phyloP scores from a whole-genome alignment of 768 basidiomycete species.

The Rhizopogon vinicolor region DNA sequence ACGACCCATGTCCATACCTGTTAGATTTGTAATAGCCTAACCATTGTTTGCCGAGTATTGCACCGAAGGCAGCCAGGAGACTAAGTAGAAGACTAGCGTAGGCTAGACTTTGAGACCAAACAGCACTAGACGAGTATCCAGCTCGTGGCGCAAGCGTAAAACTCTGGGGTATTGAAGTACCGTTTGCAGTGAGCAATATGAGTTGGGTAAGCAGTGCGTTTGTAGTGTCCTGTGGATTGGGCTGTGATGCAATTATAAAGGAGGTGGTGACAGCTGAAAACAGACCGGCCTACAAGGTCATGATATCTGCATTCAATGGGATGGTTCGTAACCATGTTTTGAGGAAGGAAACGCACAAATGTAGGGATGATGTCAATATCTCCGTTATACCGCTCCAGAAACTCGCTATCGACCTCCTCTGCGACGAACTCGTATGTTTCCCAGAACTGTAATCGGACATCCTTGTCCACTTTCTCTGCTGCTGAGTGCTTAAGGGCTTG shows the following conservation, averaged over 20 bases:
- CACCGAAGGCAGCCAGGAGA: slow-evolving; percentile 14
- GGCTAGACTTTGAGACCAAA: slow-evolving; percentile 9
- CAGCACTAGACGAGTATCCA: slow-evolving; percentile 3
- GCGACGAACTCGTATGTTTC: not conserved
- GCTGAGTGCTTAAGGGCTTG: not conserved
- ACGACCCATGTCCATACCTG: slow-evolving; percentile 3
- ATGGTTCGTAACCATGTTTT: not conserved
- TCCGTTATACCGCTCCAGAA: slow-evolving; percentile 8
- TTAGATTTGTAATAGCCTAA: slow-evolving; percentile 4
- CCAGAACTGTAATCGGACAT: slow-evolving; percentile 5
- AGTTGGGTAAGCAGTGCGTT: slow-evolving; percentile 8
- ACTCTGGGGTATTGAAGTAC: slow-evolving; percentile 3
- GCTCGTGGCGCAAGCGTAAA: slow-evolving; percentile 3
- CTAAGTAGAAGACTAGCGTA: slow-evolving; percentile 11
- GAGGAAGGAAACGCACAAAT: slow-evolving; percentile 1
- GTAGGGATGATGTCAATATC: slow-evolving; percentile 8
- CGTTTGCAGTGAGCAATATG: slow-evolving; percentile 6
- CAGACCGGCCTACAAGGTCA: slow-evolving; percentile 9
- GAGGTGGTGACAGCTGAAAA: slow-evolving; percentile 14
- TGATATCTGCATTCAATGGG: not conserved
- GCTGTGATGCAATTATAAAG: slow-evolving; percentile 9
- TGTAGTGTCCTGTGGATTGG: slow-evolving; percentile 7
- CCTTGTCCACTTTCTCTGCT: not conserved
- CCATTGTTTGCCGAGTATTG: slow-evolving; percentile 15
- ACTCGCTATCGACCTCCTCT: slow-evolving; percentile 3